Evolutionary conservation across 129 eudicot genomes (phyloP).

Genomic region (Sambucus nigra): DNA sequence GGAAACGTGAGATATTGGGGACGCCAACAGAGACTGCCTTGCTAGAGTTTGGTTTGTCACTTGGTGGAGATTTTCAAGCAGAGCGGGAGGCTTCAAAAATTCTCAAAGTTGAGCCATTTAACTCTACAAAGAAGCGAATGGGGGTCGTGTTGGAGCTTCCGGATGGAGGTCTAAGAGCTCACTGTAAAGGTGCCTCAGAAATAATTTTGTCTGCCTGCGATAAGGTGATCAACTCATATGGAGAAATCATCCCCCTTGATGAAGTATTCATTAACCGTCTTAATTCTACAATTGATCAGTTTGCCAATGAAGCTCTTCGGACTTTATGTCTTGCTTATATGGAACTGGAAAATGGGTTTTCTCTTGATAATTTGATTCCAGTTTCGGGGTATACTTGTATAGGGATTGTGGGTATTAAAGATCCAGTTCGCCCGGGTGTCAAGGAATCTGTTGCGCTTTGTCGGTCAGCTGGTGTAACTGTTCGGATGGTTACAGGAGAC

Average conservation of each 20-base stretch:
- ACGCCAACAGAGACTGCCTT: constrained; percentile 87
- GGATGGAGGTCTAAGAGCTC: constrained; percentile 57
- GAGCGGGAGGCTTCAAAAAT: constrained; percentile 46
- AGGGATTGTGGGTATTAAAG: constrained; percentile 92
- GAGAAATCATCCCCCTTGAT: constrained; percentile 62
- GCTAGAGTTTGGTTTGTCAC: constrained; percentile 61
- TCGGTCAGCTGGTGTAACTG: constrained; percentile 87
- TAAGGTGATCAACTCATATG: constrained; percentile 51
- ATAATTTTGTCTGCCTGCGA: constrained; percentile 77
- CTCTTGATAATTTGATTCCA: constrained; percentile 50
- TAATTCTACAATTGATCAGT: constrained; percentile 46
- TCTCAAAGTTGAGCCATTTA: constrained; percentile 78
- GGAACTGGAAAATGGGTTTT: constrained; percentile 52
- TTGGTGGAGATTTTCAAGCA: constrained; percentile 67
- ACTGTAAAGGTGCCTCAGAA: constrained; percentile 89
- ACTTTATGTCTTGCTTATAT: constrained; percentile 82
- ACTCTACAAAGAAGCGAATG: constrained; percentile 89
- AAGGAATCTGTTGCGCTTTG: constrained; percentile 90
- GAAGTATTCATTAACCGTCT: constrained; percentile 30
- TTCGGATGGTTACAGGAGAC: constrained; percentile 95
- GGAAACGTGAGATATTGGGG: constrained; percentile 67
- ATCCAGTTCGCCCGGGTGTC: constrained; percentile 94
- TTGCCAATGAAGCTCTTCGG: constrained; percentile 83
- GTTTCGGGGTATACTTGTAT: constrained; percentile 67
- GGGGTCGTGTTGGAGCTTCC: constrained; percentile 78